Conservation (phyloP, 805 yeast species). For the Candida michaelii region DNA sequence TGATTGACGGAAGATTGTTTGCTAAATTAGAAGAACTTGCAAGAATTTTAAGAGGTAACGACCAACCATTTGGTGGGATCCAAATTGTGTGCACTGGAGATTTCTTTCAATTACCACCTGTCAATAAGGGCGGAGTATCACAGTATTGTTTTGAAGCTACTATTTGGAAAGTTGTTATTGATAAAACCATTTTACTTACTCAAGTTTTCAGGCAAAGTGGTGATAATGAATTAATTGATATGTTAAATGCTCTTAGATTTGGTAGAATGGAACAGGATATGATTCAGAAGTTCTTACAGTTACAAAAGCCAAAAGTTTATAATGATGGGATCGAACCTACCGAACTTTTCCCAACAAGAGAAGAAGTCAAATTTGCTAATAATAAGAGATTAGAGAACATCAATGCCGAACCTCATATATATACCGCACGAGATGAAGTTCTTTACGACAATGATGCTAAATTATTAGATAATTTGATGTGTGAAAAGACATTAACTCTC, state of each 20-base stretch:
- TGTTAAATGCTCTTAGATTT: conserved; percentile 77
- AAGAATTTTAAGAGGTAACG: conserved; percentile 48
- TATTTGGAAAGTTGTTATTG: conserved; percentile 65
- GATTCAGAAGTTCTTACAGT: conserved; percentile 44
- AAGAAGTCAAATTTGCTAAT: conserved; percentile 82
- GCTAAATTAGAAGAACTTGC: conserved; percentile 76
- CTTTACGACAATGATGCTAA: conserved; percentile 22
- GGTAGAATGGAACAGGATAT: conserved; percentile 61
- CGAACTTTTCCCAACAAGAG: conserved; percentile 81
- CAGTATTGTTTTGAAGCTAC: conserved; percentile 73
- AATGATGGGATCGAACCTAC: conserved; percentile 85
- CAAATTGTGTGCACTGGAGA: conserved; percentile 93
- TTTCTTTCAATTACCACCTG: conserved; percentile 94
- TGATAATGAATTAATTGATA: conserved; percentile 71
- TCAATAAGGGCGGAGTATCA: conserved; percentile 38
- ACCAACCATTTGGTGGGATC: conserved; percentile 87
- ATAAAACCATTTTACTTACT: conserved; percentile 66
- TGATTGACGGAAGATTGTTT: conserved; percentile 81
- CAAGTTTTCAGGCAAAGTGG: conserved; percentile 86
- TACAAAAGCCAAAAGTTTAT: conserved; percentile 59
- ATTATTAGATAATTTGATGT: conserved; percentile 65
- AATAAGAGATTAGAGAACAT: conserved; percentile 37
- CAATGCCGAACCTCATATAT: conserved; percentile 43
- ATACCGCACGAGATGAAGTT: conserved; percentile 36
- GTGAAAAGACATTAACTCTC: conserved; percentile 58